Percentiles rank a stretch among this genome's conserved stretches.
Evolutionary conservation across 805 yeast genomes (phyloP).

Genomic region (Candida koratica): DNA sequence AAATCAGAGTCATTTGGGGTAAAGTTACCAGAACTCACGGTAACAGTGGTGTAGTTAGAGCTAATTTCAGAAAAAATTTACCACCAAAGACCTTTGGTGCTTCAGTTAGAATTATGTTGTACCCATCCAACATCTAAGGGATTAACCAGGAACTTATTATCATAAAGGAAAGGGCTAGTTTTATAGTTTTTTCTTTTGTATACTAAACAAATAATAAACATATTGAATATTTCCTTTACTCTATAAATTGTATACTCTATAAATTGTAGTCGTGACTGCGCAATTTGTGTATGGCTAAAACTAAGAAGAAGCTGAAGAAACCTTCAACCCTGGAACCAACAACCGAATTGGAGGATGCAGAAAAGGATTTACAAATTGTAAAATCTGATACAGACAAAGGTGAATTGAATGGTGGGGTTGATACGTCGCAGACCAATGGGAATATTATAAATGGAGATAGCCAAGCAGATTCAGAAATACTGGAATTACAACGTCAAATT

Average conservation of each 20-base stretch:
- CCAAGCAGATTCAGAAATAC: conserved; percentile 1
- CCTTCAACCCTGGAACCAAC: not conserved
- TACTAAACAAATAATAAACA: conserved; percentile 10
- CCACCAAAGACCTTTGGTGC: conserved; percentile 99
- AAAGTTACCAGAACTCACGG: conserved; percentile 99
- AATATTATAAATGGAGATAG: conserved; percentile 1
- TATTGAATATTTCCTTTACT: conserved; percentile 1
- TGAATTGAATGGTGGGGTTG: no score
- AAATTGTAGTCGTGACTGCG: not conserved
- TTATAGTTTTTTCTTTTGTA: conserved; percentile 8
- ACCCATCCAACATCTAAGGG: conserved; percentile 97
- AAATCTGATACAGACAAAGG: no score
- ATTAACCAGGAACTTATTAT: conserved; percentile 11
- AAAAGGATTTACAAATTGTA: not conserved
- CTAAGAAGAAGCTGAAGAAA: conserved; percentile 5
- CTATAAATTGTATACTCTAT: not conserved
- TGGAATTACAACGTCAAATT: conserved; percentile 3
- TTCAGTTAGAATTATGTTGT: conserved; percentile 98
- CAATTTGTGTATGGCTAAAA: conserved; percentile 6
- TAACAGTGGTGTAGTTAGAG: conserved; percentile 96
- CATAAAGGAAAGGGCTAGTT: conserved; percentile 12
- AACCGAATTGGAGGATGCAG: not conserved
- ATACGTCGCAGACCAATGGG: no score
- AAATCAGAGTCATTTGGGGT: conserved; percentile 99
- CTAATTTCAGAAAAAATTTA: conserved; percentile 97